Evolutionary conservation across 1,139 yeast species (phyloP).

Genomic region (Scheffersomyces segobiensis): DNA sequence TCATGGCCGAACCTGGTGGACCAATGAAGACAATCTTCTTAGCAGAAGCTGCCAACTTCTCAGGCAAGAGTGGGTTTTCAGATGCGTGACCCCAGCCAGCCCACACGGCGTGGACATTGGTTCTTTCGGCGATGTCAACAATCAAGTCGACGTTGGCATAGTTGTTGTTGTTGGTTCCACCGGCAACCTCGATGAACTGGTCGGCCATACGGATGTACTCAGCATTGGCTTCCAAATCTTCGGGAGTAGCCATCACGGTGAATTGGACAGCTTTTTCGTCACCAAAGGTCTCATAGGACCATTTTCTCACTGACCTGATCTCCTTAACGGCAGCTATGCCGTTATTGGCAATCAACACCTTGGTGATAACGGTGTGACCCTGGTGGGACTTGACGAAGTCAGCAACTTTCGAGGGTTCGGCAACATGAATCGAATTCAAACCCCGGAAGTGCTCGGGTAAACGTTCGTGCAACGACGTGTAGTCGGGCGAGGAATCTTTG

Average conservation of each 20-base stretch:
- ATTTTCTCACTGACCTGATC: conserved; percentile 93
- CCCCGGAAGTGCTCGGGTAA: conserved; percentile 81
- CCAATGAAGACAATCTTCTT: conserved; percentile 91
- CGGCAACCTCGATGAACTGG: conserved; percentile 97
- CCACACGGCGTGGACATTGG: conserved; percentile 98
- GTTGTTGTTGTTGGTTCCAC: conserved; percentile 97
- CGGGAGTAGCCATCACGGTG: conserved; percentile 99
- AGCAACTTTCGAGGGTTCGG: conserved; percentile 73
- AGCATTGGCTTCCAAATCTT: conserved; percentile 93
- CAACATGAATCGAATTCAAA: conserved; percentile 67
- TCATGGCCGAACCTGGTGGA: conserved; percentile 98
- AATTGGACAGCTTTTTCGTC: conserved; percentile 91
- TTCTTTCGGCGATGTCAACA: conserved; percentile 95
- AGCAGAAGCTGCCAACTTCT: conserved; percentile 85
- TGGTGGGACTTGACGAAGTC: conserved; percentile 84
- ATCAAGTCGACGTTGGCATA: conserved; percentile 97
- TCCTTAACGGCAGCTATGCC: conserved; percentile 99
- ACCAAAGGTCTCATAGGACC: conserved; percentile 98
- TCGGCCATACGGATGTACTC: conserved; percentile 99
- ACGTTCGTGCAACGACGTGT: conserved; percentile 29
- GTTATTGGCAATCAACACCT: conserved; percentile 90
- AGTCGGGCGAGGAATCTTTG: conserved; percentile 21
- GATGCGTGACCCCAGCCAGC: conserved; percentile 99
- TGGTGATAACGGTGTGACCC: conserved; percentile 93
- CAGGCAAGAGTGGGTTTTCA: conserved; percentile 94